Evolutionary conservation across 139 green algal species (phyloP).

Genomic region (Chlamydomonas applanata): DNA sequence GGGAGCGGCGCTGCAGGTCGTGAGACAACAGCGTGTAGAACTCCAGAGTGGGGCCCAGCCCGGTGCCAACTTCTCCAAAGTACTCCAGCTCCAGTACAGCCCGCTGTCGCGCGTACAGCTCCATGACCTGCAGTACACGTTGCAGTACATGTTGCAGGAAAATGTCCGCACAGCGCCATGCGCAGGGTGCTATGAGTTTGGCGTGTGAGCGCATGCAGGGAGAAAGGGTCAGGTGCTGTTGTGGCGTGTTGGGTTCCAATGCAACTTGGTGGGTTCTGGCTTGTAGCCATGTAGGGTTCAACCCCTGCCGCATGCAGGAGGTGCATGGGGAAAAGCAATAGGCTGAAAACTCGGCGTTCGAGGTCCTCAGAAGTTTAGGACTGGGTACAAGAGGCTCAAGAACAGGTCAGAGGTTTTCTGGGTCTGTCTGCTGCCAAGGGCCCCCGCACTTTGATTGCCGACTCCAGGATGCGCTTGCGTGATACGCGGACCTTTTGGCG

Average conservation of each 20-base stretch:
- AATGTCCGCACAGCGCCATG: no score
- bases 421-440: no score
- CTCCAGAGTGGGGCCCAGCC: constrained; percentile 94
- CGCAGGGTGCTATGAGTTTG: no score
- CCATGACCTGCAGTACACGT: constrained; percentile 45
- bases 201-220: not conserved
- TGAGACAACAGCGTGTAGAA: constrained; percentile 96
- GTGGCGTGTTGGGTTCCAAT: not conserved
- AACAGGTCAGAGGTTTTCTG: no score
- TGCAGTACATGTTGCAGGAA: not conserved
- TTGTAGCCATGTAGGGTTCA: no score
- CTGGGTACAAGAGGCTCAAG: no score
- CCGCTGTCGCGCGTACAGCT: constrained; percentile 60
- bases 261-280: no score
- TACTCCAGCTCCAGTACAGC: constrained; percentile 89
- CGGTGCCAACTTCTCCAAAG: constrained; percentile 89
- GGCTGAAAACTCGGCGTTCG: no score
- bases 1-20: constrained; percentile 76
- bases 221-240: no score
- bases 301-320: no score
- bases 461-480: constrained; percentile 85
- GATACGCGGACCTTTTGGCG: constrained; percentile 69
- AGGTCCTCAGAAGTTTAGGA: no score
- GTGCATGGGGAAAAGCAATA: no score
- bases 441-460: constrained; percentile 70